A percentile compares a stretch with the other conserved stretches of the same genome.
Evolutionary conservation across 768 basidiomycete genomes (phyloP).

Genomic region (Pleurotus salmoneostramineus): DNA sequence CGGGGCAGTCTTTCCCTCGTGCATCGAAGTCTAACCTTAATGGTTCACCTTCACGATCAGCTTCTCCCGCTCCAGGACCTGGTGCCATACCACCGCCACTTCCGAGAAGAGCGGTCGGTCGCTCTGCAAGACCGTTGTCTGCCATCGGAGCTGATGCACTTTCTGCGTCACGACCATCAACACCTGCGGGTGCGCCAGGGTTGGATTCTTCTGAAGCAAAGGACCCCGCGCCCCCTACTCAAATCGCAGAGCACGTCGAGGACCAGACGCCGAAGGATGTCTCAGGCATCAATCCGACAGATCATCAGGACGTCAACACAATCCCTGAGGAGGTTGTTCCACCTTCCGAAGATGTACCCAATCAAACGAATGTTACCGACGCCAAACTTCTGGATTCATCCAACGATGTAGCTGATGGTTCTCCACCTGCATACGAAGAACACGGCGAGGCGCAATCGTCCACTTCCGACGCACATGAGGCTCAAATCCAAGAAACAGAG

Average conservation of each 20-base stretch:
- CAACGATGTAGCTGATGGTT: too few relatives aligned
- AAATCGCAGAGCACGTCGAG: neutral
- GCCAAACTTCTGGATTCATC: too few relatives aligned
- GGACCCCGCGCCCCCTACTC: slow-evolving; percentile 3
- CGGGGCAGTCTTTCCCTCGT: slow-evolving; percentile 1
- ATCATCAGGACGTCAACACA: too few relatives aligned
- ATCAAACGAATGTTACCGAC: too few relatives aligned
- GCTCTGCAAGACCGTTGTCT: slow-evolving; percentile 31
- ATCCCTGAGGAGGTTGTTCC: too few relatives aligned
- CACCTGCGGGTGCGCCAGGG: neutral
- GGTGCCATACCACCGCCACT: slow-evolving; percentile 53
- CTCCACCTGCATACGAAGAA: too few relatives aligned
- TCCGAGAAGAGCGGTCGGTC: slow-evolving; percentile 61
- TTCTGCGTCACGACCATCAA: slow-evolving; percentile 6
- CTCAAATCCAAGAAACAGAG: neutral
- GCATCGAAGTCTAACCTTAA: neutral
- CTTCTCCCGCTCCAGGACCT: slow-evolving; percentile 23
- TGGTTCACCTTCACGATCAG: slow-evolving; percentile 7
- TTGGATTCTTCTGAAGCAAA: slow-evolving; percentile 10
- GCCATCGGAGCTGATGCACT: neutral
- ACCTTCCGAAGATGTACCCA: too few relatives aligned
- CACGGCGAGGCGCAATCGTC: too few relatives aligned
- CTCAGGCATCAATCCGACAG: too few relatives aligned
- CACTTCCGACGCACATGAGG: too few relatives aligned
- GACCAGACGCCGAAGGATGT: too few relatives aligned